Evolutionary conservation across 768 basidiomycete species (phyloP).

Genomic region (Tricholoma saponaceum): DNA sequence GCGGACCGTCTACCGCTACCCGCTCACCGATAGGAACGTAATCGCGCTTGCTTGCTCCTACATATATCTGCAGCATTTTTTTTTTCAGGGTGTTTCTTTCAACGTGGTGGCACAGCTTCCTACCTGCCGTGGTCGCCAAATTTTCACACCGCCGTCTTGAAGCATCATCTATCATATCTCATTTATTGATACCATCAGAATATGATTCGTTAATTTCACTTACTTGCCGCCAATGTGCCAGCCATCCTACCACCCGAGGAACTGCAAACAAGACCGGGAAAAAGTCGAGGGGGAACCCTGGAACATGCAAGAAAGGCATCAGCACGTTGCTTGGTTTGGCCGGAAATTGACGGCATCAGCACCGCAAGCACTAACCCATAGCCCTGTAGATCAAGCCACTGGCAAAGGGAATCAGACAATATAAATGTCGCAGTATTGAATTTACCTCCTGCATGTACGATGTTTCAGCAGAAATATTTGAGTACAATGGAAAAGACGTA

Average conservation of each 20-base stretch:
- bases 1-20: conserved; percentile 45
- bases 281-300: conserved; percentile 90
- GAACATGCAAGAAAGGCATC: conserved; percentile 5
- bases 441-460: conserved; percentile 54
- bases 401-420: conserved; percentile 6
- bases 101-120: conserved; percentile 10
- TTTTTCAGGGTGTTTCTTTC: conserved; percentile 1
- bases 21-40: conserved; percentile 69
- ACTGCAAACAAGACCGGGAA: conserved; percentile 94
- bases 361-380: conserved; percentile 55
- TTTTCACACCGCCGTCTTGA: conserved; percentile 84
- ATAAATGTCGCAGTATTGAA: conserved; percentile 6
- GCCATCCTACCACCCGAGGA: conserved; percentile 89
- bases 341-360: neutral
- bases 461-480: conserved; percentile 9
- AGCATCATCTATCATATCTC: conserved; percentile 73
- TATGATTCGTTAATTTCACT: conserved; percentile 5
- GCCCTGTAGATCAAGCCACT: conserved; percentile 89
- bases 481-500: conserved; percentile 28
- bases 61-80: conserved; percentile 56
- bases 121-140: conserved; percentile 87
- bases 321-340: neutral
- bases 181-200: conserved; percentile 5
- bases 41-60: conserved; percentile 70
- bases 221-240: conserved; percentile 89